These are phyloP conservation scores for Entomortierella parvispora DNA, from an alignment of 192 early-diverging fungal genomes.

Conservation along the genomic window DNA sequence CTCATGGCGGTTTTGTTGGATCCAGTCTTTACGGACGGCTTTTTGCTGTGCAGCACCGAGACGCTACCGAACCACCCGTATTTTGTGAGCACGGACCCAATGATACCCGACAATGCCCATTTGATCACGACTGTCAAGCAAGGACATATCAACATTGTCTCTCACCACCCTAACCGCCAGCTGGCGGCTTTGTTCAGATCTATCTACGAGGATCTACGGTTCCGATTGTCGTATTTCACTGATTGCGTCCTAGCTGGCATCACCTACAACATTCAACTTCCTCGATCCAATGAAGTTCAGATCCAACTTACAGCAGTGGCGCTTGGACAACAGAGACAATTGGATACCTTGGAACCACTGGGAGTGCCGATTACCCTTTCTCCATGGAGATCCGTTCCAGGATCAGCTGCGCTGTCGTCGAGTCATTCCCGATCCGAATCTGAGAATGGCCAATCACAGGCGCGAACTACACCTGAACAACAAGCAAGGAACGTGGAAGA, in stretches of 20 bases:
- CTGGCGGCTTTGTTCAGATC: constrained; percentile 72
- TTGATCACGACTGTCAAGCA: constrained; percentile 73
- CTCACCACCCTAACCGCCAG: constrained; percentile 80
- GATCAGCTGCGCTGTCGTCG: constrained; percentile 29
- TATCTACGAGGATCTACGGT: constrained; percentile 72
- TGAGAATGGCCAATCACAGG: constrained; percentile 16
- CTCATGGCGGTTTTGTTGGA: constrained; percentile 66
- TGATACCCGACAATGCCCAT: constrained; percentile 58
- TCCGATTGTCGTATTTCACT: constrained; percentile 68
- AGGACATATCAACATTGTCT: constrained; percentile 58
- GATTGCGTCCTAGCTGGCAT: constrained; percentile 75
- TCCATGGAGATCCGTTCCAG: constrained; percentile 39
- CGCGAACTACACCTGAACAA: not conserved
- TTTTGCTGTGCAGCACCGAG: constrained; percentile 71
- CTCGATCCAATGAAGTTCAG: constrained; percentile 70
- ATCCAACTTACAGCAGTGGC: constrained; percentile 71
- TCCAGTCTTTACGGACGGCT: constrained; percentile 66
- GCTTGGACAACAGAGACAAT: constrained; percentile 55
- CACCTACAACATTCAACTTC: constrained; percentile 68
- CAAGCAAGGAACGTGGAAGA: constrained; percentile 26
- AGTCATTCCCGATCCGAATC: constrained; percentile 47
- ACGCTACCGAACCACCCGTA: constrained; percentile 51
- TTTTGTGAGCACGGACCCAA: constrained; percentile 48
- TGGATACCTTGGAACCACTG: constrained; percentile 29
- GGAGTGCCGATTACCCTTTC: constrained; percentile 40